A percentile compares a stretch with the other conserved stretches of the same genome.
phyloP scores from a whole-genome alignment of 2,329 filamentous ascomycete genomes.

The Teratosphaeria gauchensis region DNA sequence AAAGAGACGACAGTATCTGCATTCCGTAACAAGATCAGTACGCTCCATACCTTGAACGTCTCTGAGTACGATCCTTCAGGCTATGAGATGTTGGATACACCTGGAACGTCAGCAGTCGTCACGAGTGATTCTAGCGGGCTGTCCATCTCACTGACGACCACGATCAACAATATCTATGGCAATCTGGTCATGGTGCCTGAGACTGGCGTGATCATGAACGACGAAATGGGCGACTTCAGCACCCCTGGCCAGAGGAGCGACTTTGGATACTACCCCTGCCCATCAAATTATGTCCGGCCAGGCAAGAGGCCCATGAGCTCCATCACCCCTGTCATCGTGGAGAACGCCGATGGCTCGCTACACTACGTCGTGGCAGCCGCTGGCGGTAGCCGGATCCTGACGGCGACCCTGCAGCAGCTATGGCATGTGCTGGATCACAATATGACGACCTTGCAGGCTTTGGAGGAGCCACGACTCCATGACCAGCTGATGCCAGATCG shows the following conservation, averaged over 20 bases:
- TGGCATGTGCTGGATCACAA: slow-evolving; percentile 62
- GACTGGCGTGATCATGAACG: slow-evolving; percentile 68
- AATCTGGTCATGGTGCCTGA: slow-evolving; percentile 67
- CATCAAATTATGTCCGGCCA: slow-evolving; percentile 71
- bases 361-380: slow-evolving; percentile 65
- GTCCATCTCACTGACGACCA: slow-evolving; percentile 74
- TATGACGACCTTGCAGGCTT: slow-evolving; percentile 50
- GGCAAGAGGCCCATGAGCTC: slow-evolving; percentile 76
- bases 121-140: slow-evolving; percentile 64
- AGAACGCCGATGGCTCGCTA: slow-evolving; percentile 54
- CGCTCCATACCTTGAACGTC: slow-evolving; percentile 61
- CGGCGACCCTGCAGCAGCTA: slow-evolving; percentile 62
- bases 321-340: slow-evolving; percentile 70
- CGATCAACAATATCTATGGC: slow-evolving; percentile 80
- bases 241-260: slow-evolving; percentile 68
- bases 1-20: slow-evolving; percentile 47
- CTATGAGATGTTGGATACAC: slow-evolving; percentile 57
- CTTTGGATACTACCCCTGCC: slow-evolving; percentile 75
- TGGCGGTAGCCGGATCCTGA: slow-evolving; percentile 74
- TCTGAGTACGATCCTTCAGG: slow-evolving; percentile 62
- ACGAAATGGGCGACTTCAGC: slow-evolving; percentile 63
- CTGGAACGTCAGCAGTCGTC: slow-evolving; percentile 65
- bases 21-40: slow-evolving; percentile 59
- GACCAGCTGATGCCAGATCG: slow-evolving; percentile 71
- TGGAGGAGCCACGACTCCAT: slow-evolving; percentile 61